Conservation (phyloP, 1,284 basidiomycete species). For the Puccinia polysora region DNA sequence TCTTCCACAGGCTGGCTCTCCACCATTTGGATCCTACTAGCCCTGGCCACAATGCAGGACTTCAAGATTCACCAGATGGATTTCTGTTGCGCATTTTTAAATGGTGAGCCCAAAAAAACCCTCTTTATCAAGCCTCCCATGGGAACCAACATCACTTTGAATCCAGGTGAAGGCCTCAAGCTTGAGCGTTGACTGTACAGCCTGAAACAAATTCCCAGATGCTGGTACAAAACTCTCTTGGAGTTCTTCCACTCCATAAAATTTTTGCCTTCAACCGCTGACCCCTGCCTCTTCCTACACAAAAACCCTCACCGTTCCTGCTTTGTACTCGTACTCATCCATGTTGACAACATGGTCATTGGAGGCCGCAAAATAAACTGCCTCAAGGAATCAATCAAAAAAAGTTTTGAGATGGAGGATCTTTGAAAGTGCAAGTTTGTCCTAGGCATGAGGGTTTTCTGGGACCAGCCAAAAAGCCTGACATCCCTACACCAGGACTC, state of each 20-base stretch:
- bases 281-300: neutral
- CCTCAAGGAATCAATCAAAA: neutral
- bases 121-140: conserved; percentile 2
- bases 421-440: neutral
- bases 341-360: conserved; percentile 9
- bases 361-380: neutral
- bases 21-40: neutral
- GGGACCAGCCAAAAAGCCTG: neutral
- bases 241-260: neutral
- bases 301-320: neutral
- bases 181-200: neutral
- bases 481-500: neutral
- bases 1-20: conserved; percentile 17
- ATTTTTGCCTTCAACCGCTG: neutral
- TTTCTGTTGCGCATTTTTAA: neutral
- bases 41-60: neutral
- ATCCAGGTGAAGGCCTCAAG: neutral
- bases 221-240: neutral
- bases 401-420: neutral
- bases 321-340: conserved; percentile 2
- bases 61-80: conserved; percentile 23
- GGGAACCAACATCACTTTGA: neutral
- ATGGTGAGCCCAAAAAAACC: conserved; percentile 15
- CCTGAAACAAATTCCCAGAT: neutral
- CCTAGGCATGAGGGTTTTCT: conserved; percentile 7